phyloP scores from a whole-genome alignment of 768 basidiomycete genomes.

The Suillus spraguei region DNA sequence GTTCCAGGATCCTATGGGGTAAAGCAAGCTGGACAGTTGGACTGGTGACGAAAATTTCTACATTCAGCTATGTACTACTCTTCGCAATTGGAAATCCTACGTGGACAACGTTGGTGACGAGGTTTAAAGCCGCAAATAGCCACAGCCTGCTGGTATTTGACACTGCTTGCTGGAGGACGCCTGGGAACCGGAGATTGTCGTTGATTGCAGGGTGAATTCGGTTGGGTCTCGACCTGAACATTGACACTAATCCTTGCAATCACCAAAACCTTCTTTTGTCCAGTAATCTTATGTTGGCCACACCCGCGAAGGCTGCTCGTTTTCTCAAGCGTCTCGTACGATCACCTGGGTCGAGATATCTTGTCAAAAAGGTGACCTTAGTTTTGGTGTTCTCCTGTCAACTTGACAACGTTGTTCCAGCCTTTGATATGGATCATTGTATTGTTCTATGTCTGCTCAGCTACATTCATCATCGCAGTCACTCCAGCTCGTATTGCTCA shows the following conservation, averaged over 20 bases:
- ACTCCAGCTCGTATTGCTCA: conserved; percentile 71
- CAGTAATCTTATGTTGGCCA: neutral
- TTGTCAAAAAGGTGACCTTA: conserved; percentile 53
- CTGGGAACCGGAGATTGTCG: neutral
- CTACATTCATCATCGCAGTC: conserved; percentile 47
- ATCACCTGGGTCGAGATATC: conserved; percentile 45
- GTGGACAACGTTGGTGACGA: neutral
- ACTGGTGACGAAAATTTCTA: conserved; percentile 77
- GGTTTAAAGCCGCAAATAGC: neutral
- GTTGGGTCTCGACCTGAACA: neutral
- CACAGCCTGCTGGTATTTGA: neutral
- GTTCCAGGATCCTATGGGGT: conserved; percentile 74
- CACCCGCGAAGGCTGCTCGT: conserved; percentile 11
- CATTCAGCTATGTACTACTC: conserved; percentile 39
- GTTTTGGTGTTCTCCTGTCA: neutral
- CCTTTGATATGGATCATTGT: conserved; percentile 57
- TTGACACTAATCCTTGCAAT: conserved; percentile 23
- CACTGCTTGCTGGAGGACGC: neutral
- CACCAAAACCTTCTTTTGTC: neutral
- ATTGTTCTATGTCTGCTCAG: conserved; percentile 55
- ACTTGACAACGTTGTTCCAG: conserved; percentile 36
- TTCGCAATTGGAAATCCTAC: neutral
- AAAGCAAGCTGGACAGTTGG: neutral
- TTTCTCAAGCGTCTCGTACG: conserved; percentile 25
- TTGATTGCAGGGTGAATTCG: neutral